Conservation (phyloP, 2,329 filamentous ascomycete genomes). For the Fusarium napiforme region DNA sequence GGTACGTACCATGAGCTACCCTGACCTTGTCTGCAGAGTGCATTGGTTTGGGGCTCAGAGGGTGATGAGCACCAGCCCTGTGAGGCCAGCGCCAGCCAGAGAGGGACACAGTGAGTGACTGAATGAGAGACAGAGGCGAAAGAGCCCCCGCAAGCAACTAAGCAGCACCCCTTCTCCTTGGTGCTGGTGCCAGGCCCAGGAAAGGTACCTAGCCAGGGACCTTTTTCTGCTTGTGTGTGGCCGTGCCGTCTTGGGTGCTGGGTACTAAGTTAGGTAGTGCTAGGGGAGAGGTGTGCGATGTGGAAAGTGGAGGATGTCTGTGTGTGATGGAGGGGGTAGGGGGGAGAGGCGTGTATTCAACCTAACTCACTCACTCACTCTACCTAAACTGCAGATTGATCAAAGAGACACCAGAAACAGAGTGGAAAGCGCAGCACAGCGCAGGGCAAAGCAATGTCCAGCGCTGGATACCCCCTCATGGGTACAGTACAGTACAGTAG, state of each 20-base stretch:
- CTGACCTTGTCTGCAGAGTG: conserved; percentile 1
- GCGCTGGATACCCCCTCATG: conserved; percentile 22
- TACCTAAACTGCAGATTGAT: conserved; percentile 16
- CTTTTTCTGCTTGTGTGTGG: conserved; percentile 36
- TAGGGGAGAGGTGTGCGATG: conserved; percentile 12
- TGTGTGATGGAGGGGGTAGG: conserved; percentile 7
- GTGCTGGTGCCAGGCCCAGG: background rate
- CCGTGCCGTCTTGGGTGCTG: conserved; percentile 23
- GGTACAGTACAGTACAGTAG: background rate
- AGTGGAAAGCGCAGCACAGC: background rate
- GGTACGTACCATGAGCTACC: conserved; percentile 28
- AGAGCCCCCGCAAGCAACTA: conserved; percentile 16
- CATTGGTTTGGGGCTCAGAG: conserved; percentile 33
- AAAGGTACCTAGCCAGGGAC: conserved; percentile 6
- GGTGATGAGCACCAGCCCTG: conserved; percentile 41
- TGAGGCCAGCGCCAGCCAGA: conserved; percentile 37
- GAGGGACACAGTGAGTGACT: background rate
- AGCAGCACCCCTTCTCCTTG: conserved; percentile 17
- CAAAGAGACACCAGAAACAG: background rate
- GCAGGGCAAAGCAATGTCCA: conserved; percentile 10
- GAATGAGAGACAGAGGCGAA: background rate
- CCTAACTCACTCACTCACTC: background rate
- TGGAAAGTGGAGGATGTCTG: conserved; percentile 5
- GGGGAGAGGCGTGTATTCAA: conserved; percentile 6
- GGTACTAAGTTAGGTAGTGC: background rate